Evolutionary conservation across 805 yeast species (phyloP).

Genomic region (Zygosaccharomyces siamensis): DNA sequence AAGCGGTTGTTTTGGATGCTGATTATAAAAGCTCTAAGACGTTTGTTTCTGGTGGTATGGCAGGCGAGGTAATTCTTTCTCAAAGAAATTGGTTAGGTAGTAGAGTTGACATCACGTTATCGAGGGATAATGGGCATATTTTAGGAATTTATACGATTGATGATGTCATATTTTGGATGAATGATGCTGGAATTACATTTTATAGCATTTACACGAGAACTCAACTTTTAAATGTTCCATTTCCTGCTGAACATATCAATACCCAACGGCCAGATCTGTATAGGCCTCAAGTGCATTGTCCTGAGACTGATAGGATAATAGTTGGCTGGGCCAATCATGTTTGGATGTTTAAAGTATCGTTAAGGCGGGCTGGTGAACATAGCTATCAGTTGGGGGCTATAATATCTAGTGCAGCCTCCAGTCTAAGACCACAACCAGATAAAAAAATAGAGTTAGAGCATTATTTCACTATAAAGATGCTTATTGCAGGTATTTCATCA

Average conservation of each 20-base stretch:
- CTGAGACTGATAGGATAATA: constrained; percentile 60
- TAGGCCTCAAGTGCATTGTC: constrained; percentile 70
- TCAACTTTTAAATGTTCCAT: constrained; percentile 47
- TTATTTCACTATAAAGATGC: constrained; percentile 39
- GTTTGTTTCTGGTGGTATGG: constrained; percentile 85
- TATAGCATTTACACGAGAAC: constrained; percentile 52
- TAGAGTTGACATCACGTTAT: constrained; percentile 61
- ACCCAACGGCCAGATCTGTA: constrained; percentile 62
- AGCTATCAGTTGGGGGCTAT: constrained; percentile 28
- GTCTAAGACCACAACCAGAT: constrained; percentile 44
- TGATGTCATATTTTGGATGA: constrained; percentile 74
- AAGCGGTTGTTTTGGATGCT: constrained; percentile 76
- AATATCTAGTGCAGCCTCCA: constrained; percentile 39
- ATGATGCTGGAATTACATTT: constrained; percentile 70
- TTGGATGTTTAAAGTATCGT: constrained; percentile 58
- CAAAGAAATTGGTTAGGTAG: constrained; percentile 85
- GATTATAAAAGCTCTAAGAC: constrained; percentile 57
- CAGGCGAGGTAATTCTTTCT: constrained; percentile 73
- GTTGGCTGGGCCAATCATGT: constrained; percentile 81
- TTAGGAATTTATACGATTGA: constrained; percentile 60
- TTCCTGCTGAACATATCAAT: constrained; percentile 49
- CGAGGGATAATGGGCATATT: constrained; percentile 62
- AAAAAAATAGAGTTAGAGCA: constrained; percentile 39
- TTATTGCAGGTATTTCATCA: constrained; percentile 75
- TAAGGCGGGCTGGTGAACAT: constrained; percentile 22